Evolutionary conservation across 2,329 filamentous ascomycete species (phyloP), one percentile per base, ranked within the genome.

Genomic region (Lecanicillium sp.): DNA sequence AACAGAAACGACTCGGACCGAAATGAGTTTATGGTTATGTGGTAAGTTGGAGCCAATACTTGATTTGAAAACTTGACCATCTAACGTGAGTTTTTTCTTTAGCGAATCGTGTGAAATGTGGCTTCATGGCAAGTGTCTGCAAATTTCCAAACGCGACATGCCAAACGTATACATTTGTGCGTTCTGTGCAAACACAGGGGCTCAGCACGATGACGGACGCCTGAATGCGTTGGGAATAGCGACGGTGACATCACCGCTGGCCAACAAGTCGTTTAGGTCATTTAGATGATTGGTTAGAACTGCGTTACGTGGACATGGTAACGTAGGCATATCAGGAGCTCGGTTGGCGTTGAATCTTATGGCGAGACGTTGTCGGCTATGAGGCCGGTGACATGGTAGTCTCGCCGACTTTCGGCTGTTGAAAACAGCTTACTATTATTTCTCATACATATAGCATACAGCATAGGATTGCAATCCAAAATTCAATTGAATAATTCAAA

Each of bases 31-130:
- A 71, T 81, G 69, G 68, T 82, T 42, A 75, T 79, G 57, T 82
- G 78, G 78, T 81, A 65, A 44, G 71, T 56, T 29, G 37, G 18
- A 29, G 35, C 35, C 37, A 20, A 17, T 18, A 20, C 18, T 22
- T 42, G 10, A 31, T 37, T 25, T 14, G 11, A 22, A 28, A 28
- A 18, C 9, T 20, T 37, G 8, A 18, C 13, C 18, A n/a, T 29
- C 17, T 35, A 25, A 29, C 22, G 14, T 39, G 19, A 32, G 22
- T 9, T 33, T 17, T 39, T 6, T 14, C 48, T n/a, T n/a, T n/a
- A 81, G 77, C 50, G 72, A 80, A 58, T 77, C 74, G 17, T 82
- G 78, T 52, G 77, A 81, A 49, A 72, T 78, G 63, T 79, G 72
- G 68, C 69, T 81, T 20, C 78, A 82, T 52, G 75, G 73, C n/a